A percentile compares a stretch with the other conserved stretches of the same genome.
Evolutionary conservation across 306 rosid genomes (phyloP).

Genomic region (Acacia confusa): DNA sequence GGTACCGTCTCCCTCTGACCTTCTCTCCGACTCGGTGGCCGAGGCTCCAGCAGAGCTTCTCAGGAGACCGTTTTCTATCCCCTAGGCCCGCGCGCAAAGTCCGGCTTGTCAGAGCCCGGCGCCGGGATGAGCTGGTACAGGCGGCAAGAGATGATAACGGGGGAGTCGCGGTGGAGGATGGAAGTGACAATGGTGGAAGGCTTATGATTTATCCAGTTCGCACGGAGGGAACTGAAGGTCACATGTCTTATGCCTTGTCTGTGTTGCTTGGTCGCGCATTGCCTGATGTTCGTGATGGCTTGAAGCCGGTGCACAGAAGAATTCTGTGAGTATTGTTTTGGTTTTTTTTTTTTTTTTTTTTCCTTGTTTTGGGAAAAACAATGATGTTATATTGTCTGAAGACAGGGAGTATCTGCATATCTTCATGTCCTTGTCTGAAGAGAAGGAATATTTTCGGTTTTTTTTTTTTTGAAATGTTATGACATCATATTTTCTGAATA

Average conservation of each 20-base stretch:
- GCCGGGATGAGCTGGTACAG: constrained; percentile 39
- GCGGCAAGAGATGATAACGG: constrained; percentile 49
- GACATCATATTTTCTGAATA: background rate
- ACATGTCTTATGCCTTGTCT: constrained; percentile 92
- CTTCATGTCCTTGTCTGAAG: background rate
- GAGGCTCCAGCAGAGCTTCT: constrained; percentile 41
- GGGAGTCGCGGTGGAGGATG: constrained; percentile 44
- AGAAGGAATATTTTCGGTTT: background rate
- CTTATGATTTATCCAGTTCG: constrained; percentile 60
- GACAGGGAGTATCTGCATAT: background rate
- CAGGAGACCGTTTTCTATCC: constrained; percentile 65
- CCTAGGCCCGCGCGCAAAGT: constrained; percentile 20
- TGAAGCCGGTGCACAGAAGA: constrained; percentile 94
- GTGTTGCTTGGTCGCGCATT: constrained; percentile 93
- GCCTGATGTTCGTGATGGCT: constrained; percentile 95
- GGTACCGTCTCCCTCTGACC: constrained; percentile 42
- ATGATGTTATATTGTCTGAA: background rate
- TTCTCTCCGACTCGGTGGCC: constrained; percentile 31
- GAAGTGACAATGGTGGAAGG: constrained; percentile 45
- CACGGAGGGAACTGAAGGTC: constrained; percentile 86
- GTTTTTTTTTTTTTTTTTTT: constrained; percentile 8
- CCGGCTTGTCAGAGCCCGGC: constrained; percentile 30
- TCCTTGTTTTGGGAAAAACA: background rate
- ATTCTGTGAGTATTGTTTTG: constrained; percentile 62
- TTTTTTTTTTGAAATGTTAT: background rate